Base-by-base conservation (phyloP, 1,284 basidiomycete species). In the Porogramme epimiltina region DNA sequence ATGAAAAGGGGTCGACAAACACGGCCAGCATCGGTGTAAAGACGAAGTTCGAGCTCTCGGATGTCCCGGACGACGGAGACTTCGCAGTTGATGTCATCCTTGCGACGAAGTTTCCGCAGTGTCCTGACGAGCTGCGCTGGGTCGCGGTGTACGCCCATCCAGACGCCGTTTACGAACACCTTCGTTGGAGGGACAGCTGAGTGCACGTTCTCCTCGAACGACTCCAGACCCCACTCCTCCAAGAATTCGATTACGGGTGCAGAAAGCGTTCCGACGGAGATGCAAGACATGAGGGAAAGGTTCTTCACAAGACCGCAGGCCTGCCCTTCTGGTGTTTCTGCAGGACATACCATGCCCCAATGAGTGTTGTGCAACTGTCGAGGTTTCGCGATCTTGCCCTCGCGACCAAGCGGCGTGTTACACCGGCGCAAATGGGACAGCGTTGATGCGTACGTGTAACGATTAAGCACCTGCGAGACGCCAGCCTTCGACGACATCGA, bases 301-400 rank as follows among this genome's bases (percentile, higher is more conserved):
- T 99, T 99, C 79, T 99, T 99, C 72, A 99, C 97, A 42, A 99
- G 82, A 73, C 96, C 96, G 75, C 96, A 99, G 56, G 96, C 97
- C 71, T 99, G 96, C 50, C 96, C 96, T 87, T 99, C 96, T 6
- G 96, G 96, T 11, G 96, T 99, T 72, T 99, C 96, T 45, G 97
- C 97, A 38, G 96, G 97, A 68, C 95, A 98, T 11, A 99, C 96
- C 95, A 99, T 98, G 41, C 96, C 96, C 96, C 96, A 99, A 68
- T 99, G 96, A 2, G 97, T 98, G 69, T 99, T 99, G 73, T 99
- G 97, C 51, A 99, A 79, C 67, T 99, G 97, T 66, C 97, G 96
- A 47, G 97, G 97, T 71, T 99, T 99, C 47, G 97, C 96, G 53
- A 99, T 99, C 78, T 99, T 99, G 57, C 95, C 95, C 70, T 99